These are phyloP conservation scores for Teratosphaeriaceae sp. DNA, from an alignment of 2,329 filamentous ascomycete genomes.

Conservation along the genomic window DNA sequence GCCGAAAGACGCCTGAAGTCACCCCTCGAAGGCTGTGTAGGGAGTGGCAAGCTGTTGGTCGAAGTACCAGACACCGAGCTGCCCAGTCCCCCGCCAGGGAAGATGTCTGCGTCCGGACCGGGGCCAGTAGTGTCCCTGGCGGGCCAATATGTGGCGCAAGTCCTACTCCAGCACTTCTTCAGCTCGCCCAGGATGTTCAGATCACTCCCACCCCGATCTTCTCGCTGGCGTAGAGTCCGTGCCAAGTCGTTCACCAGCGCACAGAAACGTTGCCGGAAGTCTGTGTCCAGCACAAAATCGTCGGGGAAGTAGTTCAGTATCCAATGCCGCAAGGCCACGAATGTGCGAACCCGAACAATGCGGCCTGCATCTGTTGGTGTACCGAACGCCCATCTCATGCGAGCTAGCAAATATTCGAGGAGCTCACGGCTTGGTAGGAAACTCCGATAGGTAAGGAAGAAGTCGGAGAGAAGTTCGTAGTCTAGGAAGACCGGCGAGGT, in stretches of 20 bases:
- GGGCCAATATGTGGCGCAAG: constrained; percentile 88
- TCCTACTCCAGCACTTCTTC: constrained; percentile 94
- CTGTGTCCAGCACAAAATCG: constrained; percentile 75
- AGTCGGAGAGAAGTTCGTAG: constrained; percentile 94
- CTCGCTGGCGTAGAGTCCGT: constrained; percentile 43
- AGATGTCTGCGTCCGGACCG: constrained; percentile 59
- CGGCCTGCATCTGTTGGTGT: constrained; percentile 77
- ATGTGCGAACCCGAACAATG: constrained; percentile 91
- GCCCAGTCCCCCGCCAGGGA: constrained; percentile 58
- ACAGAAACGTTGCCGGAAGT: constrained; percentile 72
- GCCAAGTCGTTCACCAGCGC: constrained; percentile 64
- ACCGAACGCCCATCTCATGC: constrained; percentile 78
- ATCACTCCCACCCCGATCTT: constrained; percentile 52
- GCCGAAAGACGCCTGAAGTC: constrained; percentile 10
- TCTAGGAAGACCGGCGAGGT: constrained; percentile 94
- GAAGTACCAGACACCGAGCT: background rate
- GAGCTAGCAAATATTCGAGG: constrained; percentile 74
- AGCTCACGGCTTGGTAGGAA: constrained; percentile 75
- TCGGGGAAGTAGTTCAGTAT: constrained; percentile 96
- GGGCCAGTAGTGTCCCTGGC: constrained; percentile 51
- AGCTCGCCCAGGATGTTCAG: constrained; percentile 88
- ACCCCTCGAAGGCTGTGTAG: constrained; percentile 1
- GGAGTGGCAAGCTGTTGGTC: background rate
- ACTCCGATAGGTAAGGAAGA: constrained; percentile 89
- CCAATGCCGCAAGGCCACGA: constrained; percentile 94